Conservation (phyloP, 139 green algal species). For the Chlorokybus atmophyticus region DNA sequence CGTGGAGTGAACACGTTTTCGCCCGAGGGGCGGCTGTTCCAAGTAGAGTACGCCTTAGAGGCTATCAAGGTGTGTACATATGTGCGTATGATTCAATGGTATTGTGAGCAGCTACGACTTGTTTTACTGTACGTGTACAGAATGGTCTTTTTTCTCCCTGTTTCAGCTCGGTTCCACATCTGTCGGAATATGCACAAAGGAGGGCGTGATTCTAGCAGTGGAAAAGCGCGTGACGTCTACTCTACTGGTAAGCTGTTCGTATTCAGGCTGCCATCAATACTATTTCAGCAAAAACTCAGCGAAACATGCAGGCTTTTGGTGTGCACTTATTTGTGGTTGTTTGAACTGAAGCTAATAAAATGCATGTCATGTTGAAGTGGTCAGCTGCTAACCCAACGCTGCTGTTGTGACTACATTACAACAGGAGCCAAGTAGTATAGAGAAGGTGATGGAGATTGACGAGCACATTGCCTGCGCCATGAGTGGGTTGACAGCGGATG, state of each 20-base stretch:
- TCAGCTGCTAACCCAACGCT: no score
- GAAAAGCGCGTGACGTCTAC: constrained; percentile 95
- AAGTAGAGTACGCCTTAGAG: constrained; percentile 98
- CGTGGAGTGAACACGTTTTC: constrained; percentile 95
- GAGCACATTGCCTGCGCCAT: constrained; percentile 88
- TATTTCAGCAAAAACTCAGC: no score
- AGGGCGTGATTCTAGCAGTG: constrained; percentile 88
- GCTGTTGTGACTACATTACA: no score
- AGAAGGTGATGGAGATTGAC: constrained; percentile 94
- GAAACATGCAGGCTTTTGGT: no score
- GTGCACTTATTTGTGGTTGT: no score
- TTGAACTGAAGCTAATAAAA: no score
- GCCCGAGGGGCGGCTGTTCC: constrained; percentile 73
- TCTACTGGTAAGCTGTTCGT: constrained; percentile 54
- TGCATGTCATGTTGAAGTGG: no score
- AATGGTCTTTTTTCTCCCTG: constrained; percentile 36
- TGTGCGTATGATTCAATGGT: no score
- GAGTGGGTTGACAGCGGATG: constrained; percentile 91
- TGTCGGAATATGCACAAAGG: constrained; percentile 76
- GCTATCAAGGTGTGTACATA: constrained; percentile 96
- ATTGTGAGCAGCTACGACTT: no score
- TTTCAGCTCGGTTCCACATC: constrained; percentile 82
- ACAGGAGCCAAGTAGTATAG: constrained; percentile 80
- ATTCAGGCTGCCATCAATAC: not conserved
- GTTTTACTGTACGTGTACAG: no score